Base-by-base conservation (phyloP, 2,329 filamentous ascomycete species). In the Amauroascus verrucosus region DNA sequence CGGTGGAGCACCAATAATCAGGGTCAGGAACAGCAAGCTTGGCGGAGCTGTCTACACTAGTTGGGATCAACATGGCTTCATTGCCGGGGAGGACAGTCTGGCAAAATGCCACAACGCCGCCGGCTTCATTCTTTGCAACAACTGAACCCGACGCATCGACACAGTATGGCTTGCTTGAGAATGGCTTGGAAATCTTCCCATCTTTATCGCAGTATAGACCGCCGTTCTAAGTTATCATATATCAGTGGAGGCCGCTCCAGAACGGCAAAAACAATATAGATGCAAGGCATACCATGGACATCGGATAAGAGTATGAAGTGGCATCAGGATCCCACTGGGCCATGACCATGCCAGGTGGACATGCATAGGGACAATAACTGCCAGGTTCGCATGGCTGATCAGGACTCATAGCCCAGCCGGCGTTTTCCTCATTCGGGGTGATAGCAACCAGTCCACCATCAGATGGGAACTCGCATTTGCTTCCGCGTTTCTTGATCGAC, bases 61-160 rank as follows among this genome's bases (percentile, higher is more conserved):
- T 90, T 14, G 85, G 85, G 62, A 89, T 89, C 60, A 89, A 74
- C 85, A 90, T 90, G 56, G 83, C 83, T 71, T 90, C 86, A 62
- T 88, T 84, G 48, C 86, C 86, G 16, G 86, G 86, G 56, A 89
- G 70, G 13, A 88, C 83, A 3, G 86, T 90, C 70, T 90, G 86
- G 69, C 86, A 90, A 70, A 86, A 87, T 2, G 86, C 80, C 52
- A 88, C 77, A 13, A 76, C 64, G 33, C 73, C 71, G 43, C 79
- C 77, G 57, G 77, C 79, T 60, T 83, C 82, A 72, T 88, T 90
- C 56, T 81, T 73, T 33, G 78, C 85, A 54, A 75, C 72, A 51
- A 90, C 76, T 6, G 80, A 65, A 41, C 83, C 84, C 18, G 80
- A 80, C 44, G 85, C 86, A 38, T 81, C 73, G 48, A 84, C 78